Conservation (phyloP, 345 rosid species). For the Laguncularia racemosa region DNA sequence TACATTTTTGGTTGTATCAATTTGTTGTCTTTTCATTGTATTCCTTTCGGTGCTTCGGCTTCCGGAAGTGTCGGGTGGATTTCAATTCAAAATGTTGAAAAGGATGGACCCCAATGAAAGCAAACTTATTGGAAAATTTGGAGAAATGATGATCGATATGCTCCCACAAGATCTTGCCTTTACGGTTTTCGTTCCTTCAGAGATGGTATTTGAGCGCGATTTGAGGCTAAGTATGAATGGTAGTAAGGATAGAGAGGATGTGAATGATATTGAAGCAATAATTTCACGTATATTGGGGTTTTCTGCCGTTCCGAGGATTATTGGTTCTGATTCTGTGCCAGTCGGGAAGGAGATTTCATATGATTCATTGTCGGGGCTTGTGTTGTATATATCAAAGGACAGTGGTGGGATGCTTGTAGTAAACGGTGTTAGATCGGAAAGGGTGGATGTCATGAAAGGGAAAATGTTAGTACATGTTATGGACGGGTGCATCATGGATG, state of each 20-base stretch:
- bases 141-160: constrained; percentile 78
- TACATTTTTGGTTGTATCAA: constrained; percentile 27
- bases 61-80: constrained; percentile 34
- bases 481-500: constrained; percentile 83
- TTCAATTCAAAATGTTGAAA: constrained; percentile 9
- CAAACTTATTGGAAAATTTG: constrained; percentile 41
- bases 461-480: constrained; percentile 45
- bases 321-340: constrained; percentile 24
- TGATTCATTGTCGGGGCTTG: constrained; percentile 64
- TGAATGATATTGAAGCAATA: constrained; percentile 42
- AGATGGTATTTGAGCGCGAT: constrained; percentile 49
- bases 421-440: constrained; percentile 47
- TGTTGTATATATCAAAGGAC: constrained; percentile 33
- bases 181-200: constrained; percentile 72
- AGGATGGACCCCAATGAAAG: constrained; percentile 5
- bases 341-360: constrained; percentile 29
- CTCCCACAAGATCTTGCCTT: constrained; percentile 68
- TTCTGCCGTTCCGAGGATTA: constrained; percentile 53
- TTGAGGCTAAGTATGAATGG: constrained; percentile 27
- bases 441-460: constrained; percentile 39
- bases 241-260: constrained; percentile 22
- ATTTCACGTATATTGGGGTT: constrained; percentile 63
- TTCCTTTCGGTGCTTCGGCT: constrained; percentile 39
- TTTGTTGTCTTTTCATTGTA: constrained; percentile 37
- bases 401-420: constrained; percentile 41